phyloP scores from a whole-genome alignment of 139 green algal genomes.

The Trebouxia sp. region DNA sequence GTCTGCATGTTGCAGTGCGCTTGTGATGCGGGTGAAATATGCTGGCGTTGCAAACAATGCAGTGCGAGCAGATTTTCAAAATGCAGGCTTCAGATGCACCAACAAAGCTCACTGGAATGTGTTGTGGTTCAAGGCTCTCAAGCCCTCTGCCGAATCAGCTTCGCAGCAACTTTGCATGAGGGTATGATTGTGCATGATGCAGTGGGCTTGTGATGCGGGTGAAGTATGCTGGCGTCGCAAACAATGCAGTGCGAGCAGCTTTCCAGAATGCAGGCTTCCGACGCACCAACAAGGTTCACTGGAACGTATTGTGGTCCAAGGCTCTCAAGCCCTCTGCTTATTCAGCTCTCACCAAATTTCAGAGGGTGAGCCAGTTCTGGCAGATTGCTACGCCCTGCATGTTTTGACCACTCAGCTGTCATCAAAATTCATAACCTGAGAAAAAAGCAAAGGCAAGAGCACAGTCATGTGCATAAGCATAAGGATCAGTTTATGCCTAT shows the following conservation, averaged over 20 bases:
- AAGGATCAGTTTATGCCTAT: too few relatives aligned
- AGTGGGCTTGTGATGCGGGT: constrained; percentile 30
- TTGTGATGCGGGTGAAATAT: constrained; percentile 32
- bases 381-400: not conserved
- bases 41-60: constrained; percentile 31
- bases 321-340: constrained; percentile 36
- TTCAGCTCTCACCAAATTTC: constrained; percentile 30
- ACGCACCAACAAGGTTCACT: constrained; percentile 24
- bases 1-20: too few relatives aligned
- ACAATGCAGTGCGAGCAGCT: constrained; percentile 40
- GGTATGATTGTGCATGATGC: not conserved
- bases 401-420: too few relatives aligned
- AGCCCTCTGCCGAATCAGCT: too few relatives aligned
- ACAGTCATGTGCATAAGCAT: too few relatives aligned
- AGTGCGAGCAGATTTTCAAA: constrained; percentile 36
- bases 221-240: constrained; percentile 32
- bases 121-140: constrained; percentile 36
- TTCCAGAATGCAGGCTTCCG: constrained; percentile 42
- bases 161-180: too few relatives aligned
- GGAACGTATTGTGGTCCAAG: constrained; percentile 41
- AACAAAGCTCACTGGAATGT: constrained; percentile 33
- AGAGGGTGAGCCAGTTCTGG: constrained; percentile 25
- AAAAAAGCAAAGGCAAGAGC: too few relatives aligned
- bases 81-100: constrained; percentile 33
- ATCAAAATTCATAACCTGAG: too few relatives aligned